Evolutionary conservation across 441 rosid species (phyloP).

Genomic region (Croton laevigatus): DNA sequence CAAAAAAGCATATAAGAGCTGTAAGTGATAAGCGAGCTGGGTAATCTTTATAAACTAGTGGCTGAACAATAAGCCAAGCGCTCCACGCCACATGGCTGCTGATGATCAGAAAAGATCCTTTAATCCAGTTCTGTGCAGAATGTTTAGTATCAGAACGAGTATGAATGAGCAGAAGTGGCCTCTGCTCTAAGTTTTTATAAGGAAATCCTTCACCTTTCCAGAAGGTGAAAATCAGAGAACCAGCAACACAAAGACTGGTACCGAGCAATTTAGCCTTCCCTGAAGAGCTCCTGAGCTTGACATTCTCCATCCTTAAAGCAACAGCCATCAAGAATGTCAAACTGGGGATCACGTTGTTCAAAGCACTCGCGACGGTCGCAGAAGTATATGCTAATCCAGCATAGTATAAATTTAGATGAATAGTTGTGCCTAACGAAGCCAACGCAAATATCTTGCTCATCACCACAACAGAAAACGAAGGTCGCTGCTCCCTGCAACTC

Average conservation of each 20-base stretch:
- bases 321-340: constrained; percentile 40
- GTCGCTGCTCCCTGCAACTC: constrained; percentile 34
- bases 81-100: constrained; percentile 44
- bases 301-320: constrained; percentile 46
- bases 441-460: constrained; percentile 37
- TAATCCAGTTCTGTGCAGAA: constrained; percentile 34
- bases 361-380: constrained; percentile 44
- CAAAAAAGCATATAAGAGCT: constrained; percentile 43
- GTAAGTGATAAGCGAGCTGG: constrained; percentile 47
- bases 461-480: constrained; percentile 27
- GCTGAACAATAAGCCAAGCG: constrained; percentile 45
- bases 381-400: constrained; percentile 39
- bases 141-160: background rate
- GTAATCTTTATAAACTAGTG: constrained; percentile 29
- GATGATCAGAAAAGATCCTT: constrained; percentile 42
- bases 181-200: constrained; percentile 26
- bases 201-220: constrained; percentile 43
- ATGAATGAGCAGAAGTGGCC: constrained; percentile 33
- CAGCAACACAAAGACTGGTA: constrained; percentile 32
- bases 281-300: constrained; percentile 24
- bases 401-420: constrained; percentile 41
- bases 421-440: constrained; percentile 37
- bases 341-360: constrained; percentile 41
- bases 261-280: constrained; percentile 42
- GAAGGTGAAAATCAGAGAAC: constrained; percentile 45